phyloP scores from a whole-genome alignment of 225 moss, liverwort and hornwort genomes.

The Pseudisothecium myosuroides region DNA sequence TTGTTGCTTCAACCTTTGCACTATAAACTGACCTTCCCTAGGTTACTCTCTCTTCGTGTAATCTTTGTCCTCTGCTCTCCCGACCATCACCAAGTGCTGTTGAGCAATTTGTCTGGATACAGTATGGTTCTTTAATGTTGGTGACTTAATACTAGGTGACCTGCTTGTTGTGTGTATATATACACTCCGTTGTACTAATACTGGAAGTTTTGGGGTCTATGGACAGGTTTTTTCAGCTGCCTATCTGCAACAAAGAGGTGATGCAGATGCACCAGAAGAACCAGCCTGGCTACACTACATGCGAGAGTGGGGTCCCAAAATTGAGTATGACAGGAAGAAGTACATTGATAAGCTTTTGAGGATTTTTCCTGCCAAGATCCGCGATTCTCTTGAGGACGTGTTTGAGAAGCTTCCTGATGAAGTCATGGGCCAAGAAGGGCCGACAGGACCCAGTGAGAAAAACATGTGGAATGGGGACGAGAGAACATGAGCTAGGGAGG shows the following conservation, averaged over 20 bases:
- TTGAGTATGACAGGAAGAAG: slow-evolving; percentile 66
- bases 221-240: slow-evolving; percentile 57
- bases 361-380: slow-evolving; percentile 38
- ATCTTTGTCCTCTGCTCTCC: neutral
- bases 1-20: neutral
- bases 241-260: slow-evolving; percentile 41
- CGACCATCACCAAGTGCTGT: neutral
- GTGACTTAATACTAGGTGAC: neutral
- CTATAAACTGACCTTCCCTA: neutral
- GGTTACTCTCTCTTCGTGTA: neutral
- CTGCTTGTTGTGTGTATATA: neutral
- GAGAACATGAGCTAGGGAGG: slow-evolving; percentile 23
- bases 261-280: slow-evolving; percentile 33
- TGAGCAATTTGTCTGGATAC: neutral
- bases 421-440: slow-evolving; percentile 76
- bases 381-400: slow-evolving; percentile 42
- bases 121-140: neutral
- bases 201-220: neutral
- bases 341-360: slow-evolving; percentile 52
- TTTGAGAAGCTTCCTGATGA: slow-evolving; percentile 70
- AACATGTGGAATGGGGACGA: slow-evolving; percentile 68
- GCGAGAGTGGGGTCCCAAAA: slow-evolving; percentile 82
- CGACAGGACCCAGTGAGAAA: slow-evolving; percentile 66
- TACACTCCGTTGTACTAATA: neutral
- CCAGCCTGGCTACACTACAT: slow-evolving; percentile 77